These are phyloP conservation scores for Lipomyces yamanashiensis DNA, from an alignment of 805 yeast genomes.

Conservation along the genomic window DNA sequence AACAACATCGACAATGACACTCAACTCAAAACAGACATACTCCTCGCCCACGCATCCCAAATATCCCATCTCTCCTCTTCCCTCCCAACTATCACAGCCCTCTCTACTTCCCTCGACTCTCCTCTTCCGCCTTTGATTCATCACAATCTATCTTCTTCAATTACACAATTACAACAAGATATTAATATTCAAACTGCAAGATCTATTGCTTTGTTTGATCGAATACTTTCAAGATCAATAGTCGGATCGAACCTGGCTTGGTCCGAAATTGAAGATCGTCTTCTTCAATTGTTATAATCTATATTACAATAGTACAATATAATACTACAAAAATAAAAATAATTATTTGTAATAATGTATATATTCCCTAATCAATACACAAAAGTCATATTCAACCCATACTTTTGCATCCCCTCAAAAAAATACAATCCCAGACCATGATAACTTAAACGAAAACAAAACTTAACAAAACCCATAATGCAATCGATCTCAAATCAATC, in stretches of 20 bases:
- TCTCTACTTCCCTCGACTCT: constrained; percentile 7
- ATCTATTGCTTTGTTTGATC: constrained; percentile 24
- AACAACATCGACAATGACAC: too few relatives aligned
- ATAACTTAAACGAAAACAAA: background rate
- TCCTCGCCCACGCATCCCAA: constrained; percentile 24
- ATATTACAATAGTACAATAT: background rate
- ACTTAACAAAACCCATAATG: background rate
- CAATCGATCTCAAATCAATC: too few relatives aligned
- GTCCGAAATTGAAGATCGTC: constrained; percentile 25
- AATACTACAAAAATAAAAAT: background rate
- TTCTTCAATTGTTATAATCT: background rate
- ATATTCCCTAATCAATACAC: background rate
- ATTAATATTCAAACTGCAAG: constrained; percentile 10
- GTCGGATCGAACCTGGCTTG: constrained; percentile 27
- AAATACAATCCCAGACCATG: background rate
- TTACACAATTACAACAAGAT: background rate
- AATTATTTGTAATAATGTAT: background rate
- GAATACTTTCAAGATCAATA: constrained; percentile 21
- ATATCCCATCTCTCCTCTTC: constrained; percentile 16
- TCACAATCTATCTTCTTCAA: background rate
- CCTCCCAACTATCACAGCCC: constrained; percentile 8
- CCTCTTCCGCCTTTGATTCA: background rate
- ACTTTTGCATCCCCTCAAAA: background rate
- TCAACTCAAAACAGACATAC: constrained; percentile 1
- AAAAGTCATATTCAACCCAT: background rate